Evolutionary conservation across 805 yeast species (phyloP).

Genomic region (Candida endomychidarum): DNA sequence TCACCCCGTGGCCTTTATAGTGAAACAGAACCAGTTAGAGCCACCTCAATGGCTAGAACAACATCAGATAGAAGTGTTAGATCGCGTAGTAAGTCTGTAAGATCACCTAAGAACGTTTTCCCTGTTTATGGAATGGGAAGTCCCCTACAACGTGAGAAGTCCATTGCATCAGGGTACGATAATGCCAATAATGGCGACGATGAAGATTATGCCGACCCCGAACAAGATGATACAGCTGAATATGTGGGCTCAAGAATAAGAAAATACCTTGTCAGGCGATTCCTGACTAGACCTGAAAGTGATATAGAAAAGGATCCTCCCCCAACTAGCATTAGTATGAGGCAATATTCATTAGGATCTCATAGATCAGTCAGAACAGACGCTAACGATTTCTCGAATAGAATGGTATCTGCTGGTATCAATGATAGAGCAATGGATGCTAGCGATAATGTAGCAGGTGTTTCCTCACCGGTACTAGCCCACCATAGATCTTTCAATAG

Average conservation of each 20-base stretch:
- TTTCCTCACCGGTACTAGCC: slow-evolving; percentile 4
- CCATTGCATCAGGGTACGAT: slow-evolving; percentile 47
- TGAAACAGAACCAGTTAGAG: background rate
- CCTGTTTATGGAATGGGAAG: slow-evolving; percentile 80
- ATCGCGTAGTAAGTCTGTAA: slow-evolving; percentile 10
- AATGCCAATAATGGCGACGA: slow-evolving; percentile 8
- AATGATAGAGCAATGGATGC: slow-evolving; percentile 15
- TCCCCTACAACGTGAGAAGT: slow-evolving; percentile 54
- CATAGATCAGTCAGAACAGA: slow-evolving; percentile 11
- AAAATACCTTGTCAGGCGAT: slow-evolving; percentile 9
- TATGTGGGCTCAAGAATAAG: slow-evolving; percentile 13
- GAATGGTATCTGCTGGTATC: slow-evolving; percentile 20
- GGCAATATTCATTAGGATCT: slow-evolving; percentile 15
- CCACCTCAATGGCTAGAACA: slow-evolving; percentile 1
- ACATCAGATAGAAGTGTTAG: slow-evolving; percentile 1
- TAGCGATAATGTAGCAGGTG: slow-evolving; percentile 21
- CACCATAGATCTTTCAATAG: slow-evolving; percentile 1
- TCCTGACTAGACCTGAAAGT: slow-evolving; percentile 4
- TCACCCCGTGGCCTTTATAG: slow-evolving; percentile 11
- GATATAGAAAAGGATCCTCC: slow-evolving; percentile 3
- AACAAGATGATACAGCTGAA: slow-evolving; percentile 13
- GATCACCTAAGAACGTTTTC: slow-evolving; percentile 74
- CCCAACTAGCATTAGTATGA: slow-evolving; percentile 1
- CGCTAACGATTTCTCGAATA: slow-evolving; percentile 8
- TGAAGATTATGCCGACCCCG: slow-evolving; percentile 9